Evolutionary conservation across 495 filamentous ascomycete genomes (phyloP).

Genomic region (Neohortaea acidophila): DNA sequence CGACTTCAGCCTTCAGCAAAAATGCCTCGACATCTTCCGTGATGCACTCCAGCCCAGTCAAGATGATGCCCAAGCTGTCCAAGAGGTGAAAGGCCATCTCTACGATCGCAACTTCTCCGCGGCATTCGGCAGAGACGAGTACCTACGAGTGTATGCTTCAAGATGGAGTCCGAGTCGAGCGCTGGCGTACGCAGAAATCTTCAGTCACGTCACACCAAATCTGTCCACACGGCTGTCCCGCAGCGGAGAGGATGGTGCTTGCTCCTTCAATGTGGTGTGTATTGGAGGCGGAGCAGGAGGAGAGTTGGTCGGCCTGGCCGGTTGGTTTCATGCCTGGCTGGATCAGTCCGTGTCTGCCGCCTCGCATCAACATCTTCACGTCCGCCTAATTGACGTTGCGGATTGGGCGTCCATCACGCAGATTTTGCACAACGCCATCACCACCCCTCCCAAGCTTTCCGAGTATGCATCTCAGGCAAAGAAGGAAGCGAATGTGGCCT

Average conservation of each 20-base stretch:
- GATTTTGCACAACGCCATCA: conserved; percentile 35
- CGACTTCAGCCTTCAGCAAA: conserved; percentile 45
- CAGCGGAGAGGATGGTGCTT: background rate
- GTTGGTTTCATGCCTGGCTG: conserved; percentile 30
- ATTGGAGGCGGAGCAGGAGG: conserved; percentile 80
- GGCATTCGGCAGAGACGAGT: conserved; percentile 56
- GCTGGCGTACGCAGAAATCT: conserved; percentile 57
- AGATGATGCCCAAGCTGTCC: conserved; percentile 43
- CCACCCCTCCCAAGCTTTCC: conserved; percentile 33
- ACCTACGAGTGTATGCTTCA: conserved; percentile 65
- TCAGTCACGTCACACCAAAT: conserved; percentile 32
- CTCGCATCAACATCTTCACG: conserved; percentile 25
- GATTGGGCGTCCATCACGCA: conserved; percentile 52
- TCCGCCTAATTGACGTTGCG: conserved; percentile 66
- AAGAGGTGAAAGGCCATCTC: conserved; percentile 67
- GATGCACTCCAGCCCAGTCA: conserved; percentile 39
- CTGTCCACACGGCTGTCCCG: conserved; percentile 2
- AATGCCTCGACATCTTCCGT: conserved; percentile 62
- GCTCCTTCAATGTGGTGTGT: conserved; percentile 39
- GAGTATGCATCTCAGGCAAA: conserved; percentile 41
- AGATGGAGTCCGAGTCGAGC: conserved; percentile 76
- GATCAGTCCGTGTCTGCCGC: background rate
- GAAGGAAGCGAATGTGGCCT: conserved; percentile 30
- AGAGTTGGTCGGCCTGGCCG: conserved; percentile 64
- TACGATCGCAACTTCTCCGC: conserved; percentile 68